A percentile compares a stretch with the other conserved stretches of the same genome.
phyloP scores from a whole-genome alignment of 2,329 filamentous ascomycete species.

The Aspergillus bombycis region DNA sequence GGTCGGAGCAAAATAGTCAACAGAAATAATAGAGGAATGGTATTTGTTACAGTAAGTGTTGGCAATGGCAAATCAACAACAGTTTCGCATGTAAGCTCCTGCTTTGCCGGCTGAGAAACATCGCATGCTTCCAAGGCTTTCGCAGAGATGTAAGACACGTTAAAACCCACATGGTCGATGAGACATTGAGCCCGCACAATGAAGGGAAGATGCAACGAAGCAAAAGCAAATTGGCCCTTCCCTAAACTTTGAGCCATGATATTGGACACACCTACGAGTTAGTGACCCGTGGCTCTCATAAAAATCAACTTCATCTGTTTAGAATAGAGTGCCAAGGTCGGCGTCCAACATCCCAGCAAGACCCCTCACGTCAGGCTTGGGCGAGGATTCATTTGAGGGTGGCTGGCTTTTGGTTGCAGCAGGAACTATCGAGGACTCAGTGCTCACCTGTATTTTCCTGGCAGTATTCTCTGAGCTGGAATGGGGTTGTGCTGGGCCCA shows the following conservation, averaged over 20 bases:
- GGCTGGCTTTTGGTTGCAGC: not conserved
- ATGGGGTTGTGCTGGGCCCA: constrained; percentile 27
- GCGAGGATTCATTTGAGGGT: constrained; percentile 10
- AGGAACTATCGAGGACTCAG: not conserved
- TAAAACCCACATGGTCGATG: not conserved
- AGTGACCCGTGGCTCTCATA: not conserved
- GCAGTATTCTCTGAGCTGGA: constrained; percentile 4
- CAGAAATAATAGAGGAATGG: not conserved
- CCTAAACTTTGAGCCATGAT: not conserved
- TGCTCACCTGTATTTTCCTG: not conserved
- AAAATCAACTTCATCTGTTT: constrained; percentile 2
- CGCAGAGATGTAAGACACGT: not conserved
- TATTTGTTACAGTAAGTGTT: not conserved
- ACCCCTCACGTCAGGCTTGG: constrained; percentile 8
- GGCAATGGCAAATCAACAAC: not conserved
- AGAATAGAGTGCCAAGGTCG: constrained; percentile 36
- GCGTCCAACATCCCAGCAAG: constrained; percentile 22
- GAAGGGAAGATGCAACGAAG: not conserved
- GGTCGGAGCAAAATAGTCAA: not conserved
- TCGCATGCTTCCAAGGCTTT: not conserved
- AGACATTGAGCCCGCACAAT: not conserved
- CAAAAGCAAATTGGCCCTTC: not conserved
- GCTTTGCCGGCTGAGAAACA: not conserved
- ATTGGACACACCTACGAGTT: not conserved
- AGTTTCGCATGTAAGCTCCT: not conserved